phyloP scores from a whole-genome alignment of 352 stramenopile species.

The Phytopythium boreale region DNA sequence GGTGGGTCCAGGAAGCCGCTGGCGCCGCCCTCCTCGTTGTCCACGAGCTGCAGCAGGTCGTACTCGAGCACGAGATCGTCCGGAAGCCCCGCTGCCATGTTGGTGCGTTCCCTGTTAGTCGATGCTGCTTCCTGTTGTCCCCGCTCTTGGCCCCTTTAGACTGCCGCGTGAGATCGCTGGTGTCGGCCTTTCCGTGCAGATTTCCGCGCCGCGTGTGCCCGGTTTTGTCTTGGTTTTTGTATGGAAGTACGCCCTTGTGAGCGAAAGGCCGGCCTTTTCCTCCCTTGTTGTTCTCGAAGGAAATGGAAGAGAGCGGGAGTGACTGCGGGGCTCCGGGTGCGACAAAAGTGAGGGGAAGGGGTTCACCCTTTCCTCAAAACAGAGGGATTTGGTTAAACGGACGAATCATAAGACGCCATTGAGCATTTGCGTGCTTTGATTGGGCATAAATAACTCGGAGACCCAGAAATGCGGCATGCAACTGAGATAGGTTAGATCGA shows the following conservation, averaged over 20 bases:
- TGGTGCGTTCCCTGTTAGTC: background rate
- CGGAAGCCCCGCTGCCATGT: conserved; percentile 27
- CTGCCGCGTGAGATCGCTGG: background rate
- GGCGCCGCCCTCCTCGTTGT: conserved; percentile 20
- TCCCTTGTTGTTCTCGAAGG: conserved; percentile 7
- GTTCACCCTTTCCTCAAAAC: background rate
- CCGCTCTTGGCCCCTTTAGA: background rate
- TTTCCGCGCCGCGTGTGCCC: background rate
- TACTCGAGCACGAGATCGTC: conserved; percentile 43
- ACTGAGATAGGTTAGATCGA: background rate
- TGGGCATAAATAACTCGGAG: background rate
- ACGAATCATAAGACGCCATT: background rate
- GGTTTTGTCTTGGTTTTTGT: background rate
- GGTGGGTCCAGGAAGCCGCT: conserved; percentile 16
- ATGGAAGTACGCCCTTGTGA: background rate
- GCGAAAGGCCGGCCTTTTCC: background rate
- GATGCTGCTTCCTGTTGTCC: background rate
- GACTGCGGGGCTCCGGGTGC: background rate
- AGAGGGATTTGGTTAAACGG: background rate
- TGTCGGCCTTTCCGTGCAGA: background rate
- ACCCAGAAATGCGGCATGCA: background rate
- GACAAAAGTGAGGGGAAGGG: background rate
- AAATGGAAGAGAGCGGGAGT: conserved; percentile 1
- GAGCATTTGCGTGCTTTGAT: background rate
- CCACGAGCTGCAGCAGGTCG: conserved; percentile 40